Evolutionary conservation across 371 early-diverging fungal species (phyloP).

Genomic region (Aphelidium insulamus): DNA sequence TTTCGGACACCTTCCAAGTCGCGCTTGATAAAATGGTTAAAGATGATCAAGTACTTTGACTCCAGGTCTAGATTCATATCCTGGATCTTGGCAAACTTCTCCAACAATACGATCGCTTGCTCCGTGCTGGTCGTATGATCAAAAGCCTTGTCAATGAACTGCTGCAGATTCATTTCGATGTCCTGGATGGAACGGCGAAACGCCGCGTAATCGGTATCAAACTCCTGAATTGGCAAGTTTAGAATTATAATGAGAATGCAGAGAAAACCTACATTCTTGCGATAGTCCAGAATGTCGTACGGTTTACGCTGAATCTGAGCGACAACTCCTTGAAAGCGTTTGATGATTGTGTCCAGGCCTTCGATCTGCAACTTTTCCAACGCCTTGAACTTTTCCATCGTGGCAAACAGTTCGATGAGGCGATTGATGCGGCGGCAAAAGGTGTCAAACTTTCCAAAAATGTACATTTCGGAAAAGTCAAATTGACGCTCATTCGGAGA

Average conservation of each 20-base stretch:
- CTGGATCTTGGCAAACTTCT: constrained; percentile 26
- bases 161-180: constrained; percentile 23
- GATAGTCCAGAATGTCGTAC: constrained; percentile 32
- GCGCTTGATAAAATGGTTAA: constrained; percentile 25
- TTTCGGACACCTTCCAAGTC: constrained; percentile 32
- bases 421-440: constrained; percentile 35
- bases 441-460: constrained; percentile 38
- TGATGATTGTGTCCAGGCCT: constrained; percentile 26
- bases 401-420: constrained; percentile 32
- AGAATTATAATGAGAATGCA: neutral
- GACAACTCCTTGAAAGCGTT: constrained; percentile 24
- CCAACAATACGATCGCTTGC: constrained; percentile 20
- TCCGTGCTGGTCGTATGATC: constrained; percentile 28
- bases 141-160: constrained; percentile 29
- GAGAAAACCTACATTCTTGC: constrained; percentile 19
- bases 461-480: constrained; percentile 42
- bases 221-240: constrained; percentile 11
- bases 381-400: constrained; percentile 29
- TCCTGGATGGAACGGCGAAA: constrained; percentile 34
- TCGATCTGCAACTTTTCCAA: constrained; percentile 26
- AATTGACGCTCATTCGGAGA: constrained; percentile 31
- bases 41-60: constrained; percentile 29
- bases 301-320: constrained; percentile 30
- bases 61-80: constrained; percentile 33
- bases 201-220: constrained; percentile 26